Base-by-base conservation (phyloP, 1,284 basidiomycete species). In the Trametes sp. region DNA sequence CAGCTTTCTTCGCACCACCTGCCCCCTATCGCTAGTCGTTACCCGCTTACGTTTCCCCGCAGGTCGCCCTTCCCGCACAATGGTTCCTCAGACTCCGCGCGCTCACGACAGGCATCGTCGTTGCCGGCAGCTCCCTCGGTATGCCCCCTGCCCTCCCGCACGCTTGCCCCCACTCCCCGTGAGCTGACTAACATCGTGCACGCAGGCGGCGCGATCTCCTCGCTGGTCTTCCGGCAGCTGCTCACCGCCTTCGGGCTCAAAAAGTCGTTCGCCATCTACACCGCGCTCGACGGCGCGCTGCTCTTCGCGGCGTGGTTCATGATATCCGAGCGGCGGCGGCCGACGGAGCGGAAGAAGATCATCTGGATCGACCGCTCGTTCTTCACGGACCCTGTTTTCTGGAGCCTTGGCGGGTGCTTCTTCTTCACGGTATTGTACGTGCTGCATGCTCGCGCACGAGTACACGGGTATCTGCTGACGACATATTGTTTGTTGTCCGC, bases 101-200 rank as follows among this genome's bases (percentile, higher is more conserved):
- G 3, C 59, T 70, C 19, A 53, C 69, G 1, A 66, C 64, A 0
- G 66, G 69, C 21, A 66, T 70, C 24, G 69, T 70, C 29, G 64
- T 70, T 4, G 60, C 69, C 28, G 69, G 66, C 21, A 65, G 66
- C 31, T 66, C 69, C 1, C 60, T 70, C 26, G 69, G 69, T 68
- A 29, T 11, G 57, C 55, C 9, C 13, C 7, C 5, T 7, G 4
- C 11, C 24, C 28, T 9, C 24, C 2, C 4, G 26, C 23, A 13
- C 33, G 13, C 33, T 10, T 19, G 14, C 16, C 7, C 16, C 29
- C 33, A 8, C 24, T 10, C 3, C 4, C 14, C 24, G 10, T 26
- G 5, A 16, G 3, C 3, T 19, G n/a, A 24, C n/a, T n/a, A 9
- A 36, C 49, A 52, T 23, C 2, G 21, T 16, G 1, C 21, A 1